phyloP scores from a whole-genome alignment of 2,329 filamentous ascomycete species.

The Sporothrix inflata region DNA sequence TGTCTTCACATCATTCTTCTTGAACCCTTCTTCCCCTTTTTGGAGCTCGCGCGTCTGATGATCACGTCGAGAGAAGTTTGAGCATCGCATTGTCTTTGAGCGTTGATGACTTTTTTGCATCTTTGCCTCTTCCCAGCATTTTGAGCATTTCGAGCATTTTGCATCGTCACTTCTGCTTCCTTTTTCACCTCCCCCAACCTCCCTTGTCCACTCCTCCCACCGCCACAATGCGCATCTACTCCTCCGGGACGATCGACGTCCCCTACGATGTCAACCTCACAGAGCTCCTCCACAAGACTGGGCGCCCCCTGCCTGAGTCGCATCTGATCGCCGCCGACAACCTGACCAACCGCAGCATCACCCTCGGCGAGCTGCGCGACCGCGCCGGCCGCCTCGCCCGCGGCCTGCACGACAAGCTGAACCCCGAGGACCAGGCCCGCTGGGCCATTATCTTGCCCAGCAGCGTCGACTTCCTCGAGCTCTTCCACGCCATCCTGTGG shows the following conservation, averaged over 20 bases:
- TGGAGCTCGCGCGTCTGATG: neutral
- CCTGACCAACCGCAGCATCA: slow-evolving; percentile 50
- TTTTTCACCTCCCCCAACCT: neutral
- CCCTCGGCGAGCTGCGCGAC: slow-evolving; percentile 47
- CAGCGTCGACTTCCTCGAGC: slow-evolving; percentile 50
- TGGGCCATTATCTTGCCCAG: slow-evolving; percentile 52
- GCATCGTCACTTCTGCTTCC: neutral
- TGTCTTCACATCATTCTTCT: neutral
- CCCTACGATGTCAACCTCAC: slow-evolving; percentile 49
- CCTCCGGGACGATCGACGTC: slow-evolving; percentile 40
- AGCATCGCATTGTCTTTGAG: slow-evolving; percentile 14
- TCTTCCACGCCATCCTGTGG: slow-evolving; percentile 49
- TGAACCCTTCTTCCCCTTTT: neutral
- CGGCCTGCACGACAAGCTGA: slow-evolving; percentile 42
- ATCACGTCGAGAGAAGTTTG: neutral
- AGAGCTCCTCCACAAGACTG: slow-evolving; percentile 47
- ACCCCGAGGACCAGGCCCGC: slow-evolving; percentile 43
- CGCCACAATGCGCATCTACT: slow-evolving; percentile 42
- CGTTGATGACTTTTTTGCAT: neutral
- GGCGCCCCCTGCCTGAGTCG: slow-evolving; percentile 44
- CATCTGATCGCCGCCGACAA: slow-evolving; percentile 49
- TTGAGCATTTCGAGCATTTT: neutral
- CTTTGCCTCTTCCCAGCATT: neutral
- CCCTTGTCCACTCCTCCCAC: neutral
- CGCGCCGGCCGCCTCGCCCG: slow-evolving; percentile 48